These are phyloP conservation scores for Arabis hirsuta DNA, from an alignment of 345 rosid genomes.

Conservation along the genomic window DNA sequence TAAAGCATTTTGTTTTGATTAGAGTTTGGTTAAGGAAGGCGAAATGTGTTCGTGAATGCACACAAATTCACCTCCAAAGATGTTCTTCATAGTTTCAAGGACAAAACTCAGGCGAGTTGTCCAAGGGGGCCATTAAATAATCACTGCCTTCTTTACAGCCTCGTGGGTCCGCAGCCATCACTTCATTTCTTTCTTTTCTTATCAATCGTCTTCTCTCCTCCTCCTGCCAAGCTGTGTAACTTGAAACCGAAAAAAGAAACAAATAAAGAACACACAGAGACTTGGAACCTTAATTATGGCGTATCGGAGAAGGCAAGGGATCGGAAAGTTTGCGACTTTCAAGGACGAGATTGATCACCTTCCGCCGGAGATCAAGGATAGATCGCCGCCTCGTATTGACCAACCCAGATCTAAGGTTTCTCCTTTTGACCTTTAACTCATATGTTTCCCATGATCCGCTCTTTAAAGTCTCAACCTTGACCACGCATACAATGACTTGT, in stretches of 20 bases:
- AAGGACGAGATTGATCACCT: constrained; percentile 60
- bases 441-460: not conserved
- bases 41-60: not conserved
- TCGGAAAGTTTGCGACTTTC: constrained; percentile 67
- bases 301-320: constrained; percentile 84
- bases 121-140: constrained; percentile 21
- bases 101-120: constrained; percentile 1
- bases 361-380: constrained; percentile 33
- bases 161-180: constrained; percentile 19
- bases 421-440: not conserved
- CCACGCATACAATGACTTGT: not conserved
- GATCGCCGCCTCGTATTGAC: constrained; percentile 47
- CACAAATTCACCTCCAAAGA: not conserved
- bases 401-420: constrained; percentile 62
- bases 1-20: too few species aligned
- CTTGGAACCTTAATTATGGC: constrained; percentile 57
- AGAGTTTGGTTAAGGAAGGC: too few species aligned
- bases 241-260: not conserved
- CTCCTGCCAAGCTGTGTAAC: constrained; percentile 31
- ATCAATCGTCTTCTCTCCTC: constrained; percentile 18
- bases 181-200: not conserved
- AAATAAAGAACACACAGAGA: not conserved
- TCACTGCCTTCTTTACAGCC: constrained; percentile 22
- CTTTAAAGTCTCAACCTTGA: constrained; percentile 8
- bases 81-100: not conserved